A percentile compares a stretch with the other conserved stretches of the same genome.
Evolutionary conservation across 2,329 filamentous ascomycete species (phyloP).

Genomic region (Capronia epimyces): DNA sequence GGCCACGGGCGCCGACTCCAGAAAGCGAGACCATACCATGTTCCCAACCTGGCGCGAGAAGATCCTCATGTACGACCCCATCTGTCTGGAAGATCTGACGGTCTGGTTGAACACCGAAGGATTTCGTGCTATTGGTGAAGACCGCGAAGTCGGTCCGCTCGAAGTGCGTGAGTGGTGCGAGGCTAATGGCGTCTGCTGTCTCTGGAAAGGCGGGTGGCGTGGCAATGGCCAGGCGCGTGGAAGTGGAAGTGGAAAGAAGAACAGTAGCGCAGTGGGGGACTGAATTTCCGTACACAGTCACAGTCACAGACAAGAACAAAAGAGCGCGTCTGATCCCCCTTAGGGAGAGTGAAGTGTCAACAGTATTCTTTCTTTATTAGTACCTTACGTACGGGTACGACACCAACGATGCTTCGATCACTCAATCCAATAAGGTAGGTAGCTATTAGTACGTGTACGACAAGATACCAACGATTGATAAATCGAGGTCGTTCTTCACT

Average conservation of each 20-base stretch:
- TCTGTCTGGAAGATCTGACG: constrained; percentile 79
- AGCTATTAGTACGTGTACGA: too few relatives aligned
- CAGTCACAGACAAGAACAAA: too few relatives aligned
- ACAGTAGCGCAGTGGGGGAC: neutral
- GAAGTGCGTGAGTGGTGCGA: constrained; percentile 89
- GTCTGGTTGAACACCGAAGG: constrained; percentile 73
- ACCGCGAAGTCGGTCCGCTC: constrained; percentile 56
- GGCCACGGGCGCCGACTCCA: neutral
- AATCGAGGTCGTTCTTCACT: too few relatives aligned
- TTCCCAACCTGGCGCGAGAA: constrained; percentile 76
- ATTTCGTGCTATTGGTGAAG: constrained; percentile 57
- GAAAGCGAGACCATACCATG: constrained; percentile 34
- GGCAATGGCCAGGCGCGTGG: constrained; percentile 9
- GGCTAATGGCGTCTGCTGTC: constrained; percentile 75
- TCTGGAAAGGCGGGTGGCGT: constrained; percentile 51
- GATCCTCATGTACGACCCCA: constrained; percentile 88
- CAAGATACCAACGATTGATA: too few relatives aligned
- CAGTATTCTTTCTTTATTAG: too few relatives aligned
- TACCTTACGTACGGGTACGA: too few relatives aligned
- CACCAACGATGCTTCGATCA: too few relatives aligned
- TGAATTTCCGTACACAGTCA: neutral
- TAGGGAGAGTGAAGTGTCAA: too few relatives aligned
- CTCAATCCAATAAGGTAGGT: too few relatives aligned
- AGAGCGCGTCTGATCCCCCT: too few relatives aligned
- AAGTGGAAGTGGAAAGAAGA: constrained; percentile 1